Conservation (phyloP, 345 rosid genomes). For the Nephelium lappaceum region DNA sequence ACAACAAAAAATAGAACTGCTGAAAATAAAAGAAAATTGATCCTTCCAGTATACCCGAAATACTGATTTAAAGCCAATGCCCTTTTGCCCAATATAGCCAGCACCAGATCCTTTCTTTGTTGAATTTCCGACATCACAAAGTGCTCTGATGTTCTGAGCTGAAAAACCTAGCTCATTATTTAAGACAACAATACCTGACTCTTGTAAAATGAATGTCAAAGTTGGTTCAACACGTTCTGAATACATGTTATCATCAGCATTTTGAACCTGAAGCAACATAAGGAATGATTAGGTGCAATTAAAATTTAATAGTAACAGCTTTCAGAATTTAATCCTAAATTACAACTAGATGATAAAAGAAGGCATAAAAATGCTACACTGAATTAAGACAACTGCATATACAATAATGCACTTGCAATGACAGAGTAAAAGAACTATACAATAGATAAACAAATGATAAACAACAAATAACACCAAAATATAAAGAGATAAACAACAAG, state of each 20-base stretch:
- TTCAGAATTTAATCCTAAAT: not conserved
- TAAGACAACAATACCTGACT: slow-evolving; percentile 65
- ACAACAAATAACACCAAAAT: not conserved
- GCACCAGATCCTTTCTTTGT: slow-evolving; percentile 79
- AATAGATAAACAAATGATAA: not conserved
- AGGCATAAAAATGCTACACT: not conserved
- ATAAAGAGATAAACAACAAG: not conserved
- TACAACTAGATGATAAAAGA: not conserved
- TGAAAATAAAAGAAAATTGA: not conserved
- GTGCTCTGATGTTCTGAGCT: slow-evolving; percentile 83
- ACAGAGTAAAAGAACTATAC: not conserved
- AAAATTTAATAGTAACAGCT: slow-evolving; percentile 6
- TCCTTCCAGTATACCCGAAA: slow-evolving; percentile 69
- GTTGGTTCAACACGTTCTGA: slow-evolving; percentile 76
- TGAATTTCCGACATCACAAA: slow-evolving; percentile 94
- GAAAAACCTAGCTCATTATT: slow-evolving; percentile 91
- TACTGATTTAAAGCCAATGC: slow-evolving; percentile 98
- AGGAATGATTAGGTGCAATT: slow-evolving; percentile 25
- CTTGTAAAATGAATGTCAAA: slow-evolving; percentile 79
- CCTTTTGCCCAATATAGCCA: slow-evolving; percentile 95
- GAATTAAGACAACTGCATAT: not conserved
- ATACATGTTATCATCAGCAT: slow-evolving; percentile 95
- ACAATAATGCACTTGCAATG: not conserved
- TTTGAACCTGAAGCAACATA: slow-evolving; percentile 78
- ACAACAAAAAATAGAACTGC: not conserved